Conservation (phyloP, 805 yeast genomes). For the Ogataea corticis region DNA sequence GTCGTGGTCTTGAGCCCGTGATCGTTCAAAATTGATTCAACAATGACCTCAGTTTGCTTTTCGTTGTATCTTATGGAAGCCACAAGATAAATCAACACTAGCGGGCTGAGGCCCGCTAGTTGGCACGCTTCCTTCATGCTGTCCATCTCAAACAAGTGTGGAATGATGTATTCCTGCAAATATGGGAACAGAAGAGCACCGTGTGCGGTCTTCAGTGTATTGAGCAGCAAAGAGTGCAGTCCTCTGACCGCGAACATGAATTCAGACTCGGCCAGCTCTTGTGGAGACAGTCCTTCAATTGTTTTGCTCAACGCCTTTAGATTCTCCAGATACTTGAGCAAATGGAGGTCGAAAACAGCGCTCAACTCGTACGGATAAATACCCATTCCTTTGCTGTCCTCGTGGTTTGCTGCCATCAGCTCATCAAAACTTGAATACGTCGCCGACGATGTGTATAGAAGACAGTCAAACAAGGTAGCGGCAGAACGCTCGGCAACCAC, state of each 20-base stretch:
- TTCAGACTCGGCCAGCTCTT: constrained; percentile 56
- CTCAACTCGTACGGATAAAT: constrained; percentile 33
- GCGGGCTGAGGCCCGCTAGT: constrained; percentile 59
- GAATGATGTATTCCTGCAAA: constrained; percentile 55
- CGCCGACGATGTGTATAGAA: constrained; percentile 21
- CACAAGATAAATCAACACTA: constrained; percentile 43
- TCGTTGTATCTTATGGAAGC: constrained; percentile 49
- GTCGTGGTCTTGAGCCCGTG: constrained; percentile 39
- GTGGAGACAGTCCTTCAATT: constrained; percentile 43
- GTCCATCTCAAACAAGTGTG: constrained; percentile 65
- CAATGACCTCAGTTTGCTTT: constrained; percentile 41
- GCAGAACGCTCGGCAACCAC: constrained; percentile 72
- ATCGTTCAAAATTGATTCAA: constrained; percentile 45
- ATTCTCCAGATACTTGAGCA: constrained; percentile 45
- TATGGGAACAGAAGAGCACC: constrained; percentile 55
- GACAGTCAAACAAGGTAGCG: constrained; percentile 46
- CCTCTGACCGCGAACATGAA: constrained; percentile 70
- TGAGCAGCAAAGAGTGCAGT: constrained; percentile 57
- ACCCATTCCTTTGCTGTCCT: constrained; percentile 38
- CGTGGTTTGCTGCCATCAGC: constrained; percentile 40
- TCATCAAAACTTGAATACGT: constrained; percentile 31
- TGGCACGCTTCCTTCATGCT: constrained; percentile 80
- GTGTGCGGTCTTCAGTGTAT: constrained; percentile 52
- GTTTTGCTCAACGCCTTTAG: constrained; percentile 39
- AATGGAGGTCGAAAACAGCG: constrained; percentile 32